Base-by-base conservation (phyloP, 768 basidiomycete genomes). In the Hericium rajendrae region DNA sequence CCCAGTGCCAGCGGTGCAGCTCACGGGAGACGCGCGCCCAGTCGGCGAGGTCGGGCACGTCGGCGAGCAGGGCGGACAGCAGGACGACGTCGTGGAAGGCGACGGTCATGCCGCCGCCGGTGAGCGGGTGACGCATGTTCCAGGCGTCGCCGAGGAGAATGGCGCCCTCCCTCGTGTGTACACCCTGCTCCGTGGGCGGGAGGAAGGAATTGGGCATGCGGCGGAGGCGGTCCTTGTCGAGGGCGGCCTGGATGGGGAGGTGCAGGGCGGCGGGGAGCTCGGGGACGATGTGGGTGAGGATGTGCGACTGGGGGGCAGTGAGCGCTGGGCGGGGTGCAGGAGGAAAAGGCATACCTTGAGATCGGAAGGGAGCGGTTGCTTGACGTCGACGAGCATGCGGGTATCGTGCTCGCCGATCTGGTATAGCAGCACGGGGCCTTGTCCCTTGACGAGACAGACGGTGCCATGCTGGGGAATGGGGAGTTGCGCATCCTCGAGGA, bases 111-210 rank as follows among this genome's bases (percentile, higher is more conserved):
- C 97, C 97, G 11, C 94, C 93, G 5, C 97, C 97, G 0, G 97
- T 99, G 20, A 99, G 78, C 2, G 97, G 97, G 70, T 99, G 97
- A 0, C 97, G 89, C 94, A 98, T 98, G 68, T 98, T 99, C 88
- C 92, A 95, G 2, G 95, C 85, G 68, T 98, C 97, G 1, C 97
- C 97, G 38, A 97, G 76, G 60, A 98, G 82, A 57, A 99, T 73
- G 10, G 83, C 83, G 24, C 91, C 91, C 51, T 84, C 78, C 60
- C 82, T 86, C 6, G 68, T 72, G 60, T 60, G 60, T 2, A 57
- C 71, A 10, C 76, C 73, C 67, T 95, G 94, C 58, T 83, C 74
- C 2, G 85, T 75, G 0, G 94, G 73, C 0, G 97, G 91, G 1
- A 99, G 78, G 76, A 90, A 97, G 0, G 91, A 88, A 69, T 97